Base-by-base conservation (phyloP, 768 basidiomycete species). In the Leccinum disarticulatum region DNA sequence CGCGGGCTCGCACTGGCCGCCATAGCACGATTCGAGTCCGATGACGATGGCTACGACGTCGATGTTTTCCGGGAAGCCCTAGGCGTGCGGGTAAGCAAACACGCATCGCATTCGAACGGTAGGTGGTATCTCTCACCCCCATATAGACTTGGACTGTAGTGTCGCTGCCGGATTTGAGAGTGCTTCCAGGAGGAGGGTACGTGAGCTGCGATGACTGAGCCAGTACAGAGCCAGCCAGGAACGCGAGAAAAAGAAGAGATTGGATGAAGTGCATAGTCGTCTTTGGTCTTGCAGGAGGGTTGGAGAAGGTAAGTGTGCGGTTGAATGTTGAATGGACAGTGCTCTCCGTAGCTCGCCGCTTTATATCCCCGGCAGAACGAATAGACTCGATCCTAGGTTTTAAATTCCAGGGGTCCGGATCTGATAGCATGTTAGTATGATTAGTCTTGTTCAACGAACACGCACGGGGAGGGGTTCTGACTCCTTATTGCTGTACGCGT, bases 11-110 rank as follows among this genome's bases (percentile, higher is more conserved):
- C 76, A 76, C 7, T 57, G 11, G 6, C 61, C 56, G 2, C 63
- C 60, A 2, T 31, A 49, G 57, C 77, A 77, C 0, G 54, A 54
- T 13, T 59, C 51, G 36, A 78, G 69, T 22, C 72, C 74, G 38
- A 78, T 70, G 41, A 71, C 71, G 48, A 74, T 62, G 11, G 69
- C 69, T 14, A 74, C 71, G 6, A 61, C 56, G 38, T 71, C 67
- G 4, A 72, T 62, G 54, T 67, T 71, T 22, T 66, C 59, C 10
- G 64, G 60, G 55, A 50, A 70, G 3, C 56, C 58, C 70, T 71
- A 52, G 6, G 10, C 7, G 36, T 4, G 28, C 17, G 9, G 15
- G 49, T 67, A 15, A 59, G 27, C 10, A 48, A 25, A 25, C 22
- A 25, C 14, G 25, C 22, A 25, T 48, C 1, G 7, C 4, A 15